Evolutionary conservation across 2,329 filamentous ascomycete genomes (phyloP).

Genomic region (Torrubiella hemipterigena): DNA sequence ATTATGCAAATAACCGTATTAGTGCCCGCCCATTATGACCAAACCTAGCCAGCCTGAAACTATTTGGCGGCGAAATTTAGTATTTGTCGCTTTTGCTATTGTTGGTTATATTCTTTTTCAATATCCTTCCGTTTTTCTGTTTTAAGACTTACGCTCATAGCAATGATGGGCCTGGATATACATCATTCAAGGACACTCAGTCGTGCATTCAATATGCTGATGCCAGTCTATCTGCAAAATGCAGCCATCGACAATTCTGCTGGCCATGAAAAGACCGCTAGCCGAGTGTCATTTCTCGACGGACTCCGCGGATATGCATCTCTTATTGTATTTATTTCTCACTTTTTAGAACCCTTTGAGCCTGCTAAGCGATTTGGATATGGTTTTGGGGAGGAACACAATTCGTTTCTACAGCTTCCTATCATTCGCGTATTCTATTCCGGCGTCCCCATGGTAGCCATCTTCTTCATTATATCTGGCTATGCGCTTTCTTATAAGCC

Average conservation of each 20-base stretch:
- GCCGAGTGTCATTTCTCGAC: constrained; percentile 17
- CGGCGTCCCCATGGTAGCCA: constrained; percentile 27
- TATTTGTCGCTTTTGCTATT: too few species aligned
- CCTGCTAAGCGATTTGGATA: constrained; percentile 26
- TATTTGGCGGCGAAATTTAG: too few species aligned
- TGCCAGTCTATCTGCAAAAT: neutral
- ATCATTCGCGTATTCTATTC: constrained; percentile 27
- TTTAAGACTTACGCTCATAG: neutral
- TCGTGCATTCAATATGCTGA: neutral
- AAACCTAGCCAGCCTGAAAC: too few species aligned
- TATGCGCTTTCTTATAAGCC: constrained; percentile 46
- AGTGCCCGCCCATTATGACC: too few species aligned
- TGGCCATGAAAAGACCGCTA: neutral
- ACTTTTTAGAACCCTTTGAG: constrained; percentile 29
- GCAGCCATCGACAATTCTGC: neutral
- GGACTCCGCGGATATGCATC: constrained; percentile 28
- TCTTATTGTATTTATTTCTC: constrained; percentile 29
- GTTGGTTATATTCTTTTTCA: neutral
- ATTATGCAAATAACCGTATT: neutral
- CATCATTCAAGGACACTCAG: neutral
- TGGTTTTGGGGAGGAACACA: constrained; percentile 22
- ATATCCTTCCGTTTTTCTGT: neutral
- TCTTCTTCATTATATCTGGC: constrained; percentile 39
- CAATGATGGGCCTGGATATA: neutral
- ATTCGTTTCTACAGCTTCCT: constrained; percentile 19